Evolutionary conservation across 108 stramenopile genomes (phyloP), one percentile per base, ranked within the genome.

Genomic region (Seminavis robusta): DNA sequence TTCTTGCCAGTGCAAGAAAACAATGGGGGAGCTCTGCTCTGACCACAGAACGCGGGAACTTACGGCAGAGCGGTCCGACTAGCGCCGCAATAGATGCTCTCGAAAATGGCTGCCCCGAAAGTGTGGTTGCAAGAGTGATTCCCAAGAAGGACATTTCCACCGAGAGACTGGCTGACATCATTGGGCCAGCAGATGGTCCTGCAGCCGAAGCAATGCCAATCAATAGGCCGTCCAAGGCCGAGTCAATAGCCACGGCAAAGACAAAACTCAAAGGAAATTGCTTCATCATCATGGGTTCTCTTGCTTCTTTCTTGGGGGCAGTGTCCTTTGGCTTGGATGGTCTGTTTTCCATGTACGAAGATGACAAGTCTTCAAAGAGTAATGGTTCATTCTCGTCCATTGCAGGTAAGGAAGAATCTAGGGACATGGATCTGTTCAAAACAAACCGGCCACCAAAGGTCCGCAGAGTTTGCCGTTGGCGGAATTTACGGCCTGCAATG

Each of bases 121-220:
- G 23, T 15, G 60, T 49, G 0, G 48, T 50, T 25, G 60, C 60
- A 13, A 61, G 34, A 6, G 60, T 61, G 0, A 50, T 16, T 15
- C 60, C 60, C 41, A 61, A 24, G 41, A 61, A 61, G 0, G 29
- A n/a, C 60, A 61, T 61, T 28, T 61, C 60, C 8, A 61, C 60
- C 20, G 21, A 21, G 29, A 61, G 49, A 0, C 29, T 33, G 13
- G 16, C 32, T 48, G 60, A 25, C 49, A 61, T 36, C 48, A 61
- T 61, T 0, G 33, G 26, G 8, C 30, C 49, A 8, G 60, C 49
- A 19, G 49, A 34, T 39, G 60, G 48, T 19, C 48, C 49, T 7
- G 60, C 60, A 11, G 60, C 60, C 13, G 49, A 8, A 16, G 60
- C 48, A 29, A 61, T 61, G 16, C 60, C 60, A 39, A 61, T 61